These are phyloP conservation scores for Trichosporon sp. DNA, from an alignment of 1,284 basidiomycete genomes.

Conservation along the genomic window DNA sequence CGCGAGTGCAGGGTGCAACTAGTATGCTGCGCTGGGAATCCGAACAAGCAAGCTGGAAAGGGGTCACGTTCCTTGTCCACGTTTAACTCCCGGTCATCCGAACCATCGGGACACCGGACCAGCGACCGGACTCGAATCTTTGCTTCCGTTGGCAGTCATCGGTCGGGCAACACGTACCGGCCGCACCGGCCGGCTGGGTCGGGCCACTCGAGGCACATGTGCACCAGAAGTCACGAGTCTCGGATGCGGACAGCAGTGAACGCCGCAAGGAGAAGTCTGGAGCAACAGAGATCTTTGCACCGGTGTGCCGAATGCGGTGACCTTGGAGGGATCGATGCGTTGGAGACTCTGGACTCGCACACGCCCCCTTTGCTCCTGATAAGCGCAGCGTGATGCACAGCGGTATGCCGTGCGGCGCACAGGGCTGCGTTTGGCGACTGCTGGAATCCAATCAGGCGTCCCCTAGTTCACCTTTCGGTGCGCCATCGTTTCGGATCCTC, in stretches of 20 bases:
- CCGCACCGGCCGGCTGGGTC: too few relatives aligned
- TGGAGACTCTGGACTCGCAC: too few relatives aligned
- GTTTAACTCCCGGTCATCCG: background rate
- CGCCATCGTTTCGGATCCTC: background rate
- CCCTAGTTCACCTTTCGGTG: background rate
- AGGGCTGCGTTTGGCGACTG: background rate
- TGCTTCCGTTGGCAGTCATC: too few relatives aligned
- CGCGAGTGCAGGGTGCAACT: background rate
- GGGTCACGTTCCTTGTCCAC: background rate
- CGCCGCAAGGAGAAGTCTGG: too few relatives aligned
- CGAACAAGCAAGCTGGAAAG: background rate
- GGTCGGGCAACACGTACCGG: background rate
- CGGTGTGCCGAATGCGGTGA: background rate
- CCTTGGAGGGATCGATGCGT: background rate
- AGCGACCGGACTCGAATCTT: background rate
- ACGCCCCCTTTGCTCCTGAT: background rate
- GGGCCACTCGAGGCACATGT: background rate
- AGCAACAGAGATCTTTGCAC: too few relatives aligned
- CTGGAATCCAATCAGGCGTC: slow-evolving; percentile 1
- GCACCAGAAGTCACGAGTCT: background rate
- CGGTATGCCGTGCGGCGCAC: background rate
- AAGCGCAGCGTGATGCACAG: background rate
- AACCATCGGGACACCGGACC: background rate
- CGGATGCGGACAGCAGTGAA: background rate
- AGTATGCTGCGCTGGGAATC: background rate